A percentile compares a stretch with the other conserved stretches of the same genome.
Evolutionary conservation across 2,329 filamentous ascomycete genomes (phyloP).

Genomic region (Penicillium sp.): DNA sequence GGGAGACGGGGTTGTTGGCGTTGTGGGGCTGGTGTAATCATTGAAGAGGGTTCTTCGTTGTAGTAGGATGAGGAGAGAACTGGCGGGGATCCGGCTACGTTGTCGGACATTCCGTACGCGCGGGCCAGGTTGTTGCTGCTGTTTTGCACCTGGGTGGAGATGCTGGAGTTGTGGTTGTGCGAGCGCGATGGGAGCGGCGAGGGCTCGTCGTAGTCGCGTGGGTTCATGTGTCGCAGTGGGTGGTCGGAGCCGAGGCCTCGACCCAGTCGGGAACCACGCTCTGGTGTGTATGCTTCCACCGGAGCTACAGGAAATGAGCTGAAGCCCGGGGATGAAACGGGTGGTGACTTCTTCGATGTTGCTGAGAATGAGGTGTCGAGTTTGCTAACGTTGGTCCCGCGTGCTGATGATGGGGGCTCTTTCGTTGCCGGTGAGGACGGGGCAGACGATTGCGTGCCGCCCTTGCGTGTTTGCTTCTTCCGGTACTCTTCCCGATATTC

Average conservation of each 20-base stretch:
- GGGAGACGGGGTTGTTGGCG: slow-evolving; percentile 50
- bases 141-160: slow-evolving; percentile 21
- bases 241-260: slow-evolving; percentile 33
- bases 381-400: slow-evolving; percentile 34
- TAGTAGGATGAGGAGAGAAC: slow-evolving; percentile 51
- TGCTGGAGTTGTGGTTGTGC: slow-evolving; percentile 28
- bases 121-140: slow-evolving; percentile 32
- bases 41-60: slow-evolving; percentile 47
- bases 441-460: slow-evolving; percentile 43
- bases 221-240: slow-evolving; percentile 34
- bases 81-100: slow-evolving; percentile 45
- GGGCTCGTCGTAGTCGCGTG: slow-evolving; percentile 43
- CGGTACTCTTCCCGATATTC: slow-evolving; percentile 85
- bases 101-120: slow-evolving; percentile 43
- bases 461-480: slow-evolving; percentile 58
- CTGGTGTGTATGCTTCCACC: slow-evolving; percentile 50
- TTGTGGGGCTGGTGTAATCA: slow-evolving; percentile 51
- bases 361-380: slow-evolving; percentile 44
- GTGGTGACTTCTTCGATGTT: slow-evolving; percentile 38
- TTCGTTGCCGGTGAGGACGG: slow-evolving; percentile 50
- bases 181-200: slow-evolving; percentile 43
- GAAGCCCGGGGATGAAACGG: slow-evolving; percentile 41
- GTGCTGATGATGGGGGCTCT: slow-evolving; percentile 40
- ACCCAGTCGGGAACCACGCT: slow-evolving; percentile 44
- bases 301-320: slow-evolving; percentile 45